Evolutionary conservation across 2,329 filamentous ascomycete species (phyloP), one percentile per base, ranked within the genome.

Genomic region (Ceratocystis diversiconidia): DNA sequence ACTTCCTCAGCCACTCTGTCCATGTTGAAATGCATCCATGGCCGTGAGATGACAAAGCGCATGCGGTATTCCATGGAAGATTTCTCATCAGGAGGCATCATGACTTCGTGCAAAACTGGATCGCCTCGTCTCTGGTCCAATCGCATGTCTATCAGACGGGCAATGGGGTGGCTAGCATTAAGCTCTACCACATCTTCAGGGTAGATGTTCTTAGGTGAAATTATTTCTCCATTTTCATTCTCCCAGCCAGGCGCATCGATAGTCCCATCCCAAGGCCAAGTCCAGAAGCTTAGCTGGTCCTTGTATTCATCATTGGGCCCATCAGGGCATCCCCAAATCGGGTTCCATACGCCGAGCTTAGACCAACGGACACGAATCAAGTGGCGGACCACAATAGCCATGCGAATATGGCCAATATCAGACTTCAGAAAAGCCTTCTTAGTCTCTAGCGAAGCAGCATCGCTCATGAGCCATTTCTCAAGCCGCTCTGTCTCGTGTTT

Each of bases 1-100:
- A 60, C 55, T 17, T 60, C 44, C 10, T 67, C 63, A 1, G 55
- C 25, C 8, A 41, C 25, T n/a, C 36, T 43, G 28, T 65, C 59
- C 44, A 63, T 46, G 17, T 65, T 46, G 46, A 48, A 65, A 30
- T 67, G 66, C 63, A 67, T 50, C 66, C 66, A 67, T 3, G 66
- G 66, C 5, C 66, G 63, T 5, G 41, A 41, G 15, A 67, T 60
- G 3, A 67, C 17, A 30, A 36, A 67, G 17, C 50, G 12, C 5
- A 65, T 19, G 12, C 62, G 55, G 28, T 36, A 28, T 28, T 17
- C 60, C 28, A 61, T 22, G 6, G 61, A n/a, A 1, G 60, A 15
- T 8, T 63, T 22, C 46, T 63, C 46, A n/a, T 41, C 5, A 6
- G 62, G 44, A 8, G 19, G 43, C 28, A n/a, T 22, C 62, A 52